phyloP scores from a whole-genome alignment of 2,329 filamentous ascomycete species.

The Emmonsiellopsis sp. region DNA sequence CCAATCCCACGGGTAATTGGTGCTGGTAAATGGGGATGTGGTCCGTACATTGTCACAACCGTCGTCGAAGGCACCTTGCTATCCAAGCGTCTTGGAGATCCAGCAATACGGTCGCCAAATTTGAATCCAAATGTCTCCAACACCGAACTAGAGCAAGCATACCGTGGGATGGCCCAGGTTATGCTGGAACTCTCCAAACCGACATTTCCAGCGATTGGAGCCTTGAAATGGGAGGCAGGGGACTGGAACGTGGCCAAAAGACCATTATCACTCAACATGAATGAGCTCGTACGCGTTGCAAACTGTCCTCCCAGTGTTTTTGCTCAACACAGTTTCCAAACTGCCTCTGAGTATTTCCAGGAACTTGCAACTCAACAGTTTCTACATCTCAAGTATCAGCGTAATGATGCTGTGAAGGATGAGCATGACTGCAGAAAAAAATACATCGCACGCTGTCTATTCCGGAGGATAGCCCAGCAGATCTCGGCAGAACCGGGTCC shows the following conservation, averaged over 20 bases:
- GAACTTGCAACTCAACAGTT: background rate
- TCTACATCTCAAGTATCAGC: slow-evolving; percentile 30
- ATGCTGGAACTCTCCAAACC: slow-evolving; percentile 10
- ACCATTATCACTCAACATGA: slow-evolving; percentile 11
- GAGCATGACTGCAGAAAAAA: slow-evolving; percentile 34
- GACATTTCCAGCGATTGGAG: slow-evolving; percentile 10
- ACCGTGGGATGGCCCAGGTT: slow-evolving; percentile 10
- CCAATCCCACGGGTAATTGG: slow-evolving; percentile 4
- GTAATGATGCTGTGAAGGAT: slow-evolving; percentile 26
- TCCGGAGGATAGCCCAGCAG: slow-evolving; percentile 24
- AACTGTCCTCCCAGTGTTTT: slow-evolving; percentile 5
- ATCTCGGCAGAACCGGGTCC: slow-evolving; percentile 3
- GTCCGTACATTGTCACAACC: slow-evolving; percentile 7
- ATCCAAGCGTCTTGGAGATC: slow-evolving; percentile 6
- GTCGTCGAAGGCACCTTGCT: slow-evolving; percentile 7
- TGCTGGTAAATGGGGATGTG: slow-evolving; percentile 5
- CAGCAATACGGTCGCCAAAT: background rate
- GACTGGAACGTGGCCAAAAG: background rate
- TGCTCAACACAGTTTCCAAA: background rate
- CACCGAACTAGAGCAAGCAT: slow-evolving; percentile 6
- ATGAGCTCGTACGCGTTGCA: slow-evolving; percentile 7
- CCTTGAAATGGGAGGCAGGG: slow-evolving; percentile 7
- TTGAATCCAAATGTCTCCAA: background rate
- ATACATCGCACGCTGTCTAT: slow-evolving; percentile 34
- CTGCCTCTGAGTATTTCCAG: background rate